These are phyloP conservation scores for Arachis hypogaea DNA, from an alignment of 306 rosid genomes.

Conservation along the genomic window DNA sequence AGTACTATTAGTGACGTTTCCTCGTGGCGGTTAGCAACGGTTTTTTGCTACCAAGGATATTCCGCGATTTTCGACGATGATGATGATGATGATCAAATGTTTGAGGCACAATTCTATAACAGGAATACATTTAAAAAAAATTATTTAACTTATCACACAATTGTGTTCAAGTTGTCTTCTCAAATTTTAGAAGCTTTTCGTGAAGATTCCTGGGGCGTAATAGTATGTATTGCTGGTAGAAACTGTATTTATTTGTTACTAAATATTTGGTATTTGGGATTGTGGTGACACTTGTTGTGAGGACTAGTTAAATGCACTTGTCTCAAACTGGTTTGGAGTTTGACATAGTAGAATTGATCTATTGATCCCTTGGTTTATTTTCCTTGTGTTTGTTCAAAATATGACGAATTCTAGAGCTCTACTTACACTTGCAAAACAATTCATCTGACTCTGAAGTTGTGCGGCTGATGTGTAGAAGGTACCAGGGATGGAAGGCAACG, in stretches of 20 bases:
- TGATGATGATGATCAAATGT: constrained; percentile 1
- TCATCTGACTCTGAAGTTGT: constrained; percentile 35
- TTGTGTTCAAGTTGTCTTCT: neutral
- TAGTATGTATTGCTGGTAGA: constrained; percentile 9
- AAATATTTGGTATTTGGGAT: neutral
- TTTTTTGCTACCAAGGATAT: constrained; percentile 20
- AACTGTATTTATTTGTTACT: neutral
- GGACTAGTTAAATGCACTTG: neutral
- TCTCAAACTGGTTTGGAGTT: constrained; percentile 24
- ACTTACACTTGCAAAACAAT: neutral
- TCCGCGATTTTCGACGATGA: constrained; percentile 9
- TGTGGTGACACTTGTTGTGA: constrained; percentile 11
- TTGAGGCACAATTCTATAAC: neutral
- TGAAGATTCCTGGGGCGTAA: constrained; percentile 12
- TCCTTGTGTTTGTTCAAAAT: constrained; percentile 21
- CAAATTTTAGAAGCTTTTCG: neutral
- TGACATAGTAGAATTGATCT: constrained; percentile 21
- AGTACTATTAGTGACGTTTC: neutral
- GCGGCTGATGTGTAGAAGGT: constrained; percentile 46
- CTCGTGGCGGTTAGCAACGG: neutral
- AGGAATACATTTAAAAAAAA: neutral
- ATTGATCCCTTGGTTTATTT: neutral
- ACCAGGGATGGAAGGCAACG: constrained; percentile 57
- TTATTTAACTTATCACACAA: neutral
- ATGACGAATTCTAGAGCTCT: neutral